phyloP scores from a whole-genome alignment of 306 rosid species.

The Abrus pulchellus region DNA sequence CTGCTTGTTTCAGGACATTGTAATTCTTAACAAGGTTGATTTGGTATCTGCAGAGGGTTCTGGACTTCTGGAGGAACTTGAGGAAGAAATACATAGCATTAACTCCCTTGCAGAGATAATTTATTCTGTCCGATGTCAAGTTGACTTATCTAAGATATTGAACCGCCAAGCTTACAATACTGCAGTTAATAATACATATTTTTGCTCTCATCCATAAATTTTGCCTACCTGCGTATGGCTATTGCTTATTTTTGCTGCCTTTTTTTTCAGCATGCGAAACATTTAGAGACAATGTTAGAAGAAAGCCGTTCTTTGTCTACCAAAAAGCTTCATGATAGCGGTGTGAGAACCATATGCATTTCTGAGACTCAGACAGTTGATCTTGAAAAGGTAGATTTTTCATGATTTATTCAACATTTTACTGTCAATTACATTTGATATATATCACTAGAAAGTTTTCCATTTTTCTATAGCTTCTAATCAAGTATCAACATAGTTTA shows the following conservation, averaged over 20 bases:
- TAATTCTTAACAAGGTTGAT: slow-evolving; percentile 98
- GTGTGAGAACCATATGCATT: slow-evolving; percentile 89
- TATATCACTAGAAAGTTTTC: slow-evolving; percentile 26
- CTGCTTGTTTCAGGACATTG: slow-evolving; percentile 77
- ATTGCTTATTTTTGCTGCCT: slow-evolving; percentile 1
- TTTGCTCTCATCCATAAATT: slow-evolving; percentile 30
- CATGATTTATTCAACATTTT: slow-evolving; percentile 32
- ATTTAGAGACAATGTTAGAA: slow-evolving; percentile 75
- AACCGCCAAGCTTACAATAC: slow-evolving; percentile 81
- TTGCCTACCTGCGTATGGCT: slow-evolving; percentile 29
- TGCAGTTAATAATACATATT: slow-evolving; percentile 55
- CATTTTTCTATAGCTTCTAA: slow-evolving; percentile 10
- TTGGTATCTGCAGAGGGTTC: slow-evolving; percentile 83
- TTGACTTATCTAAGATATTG: slow-evolving; percentile 80
- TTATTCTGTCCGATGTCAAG: slow-evolving; percentile 81
- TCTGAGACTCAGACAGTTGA: slow-evolving; percentile 62
- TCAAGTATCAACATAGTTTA: background rate
- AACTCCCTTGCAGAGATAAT: slow-evolving; percentile 84
- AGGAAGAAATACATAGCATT: slow-evolving; percentile 81
- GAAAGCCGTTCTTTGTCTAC: slow-evolving; percentile 70
- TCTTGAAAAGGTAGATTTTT: slow-evolving; percentile 78
- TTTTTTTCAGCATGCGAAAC: slow-evolving; percentile 70
- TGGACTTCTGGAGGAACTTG: slow-evolving; percentile 74
- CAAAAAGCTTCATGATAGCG: slow-evolving; percentile 74
- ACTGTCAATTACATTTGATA: slow-evolving; percentile 5